These are phyloP conservation scores for Terfezia boudieri DNA, from an alignment of 495 filamentous ascomycete species.

Conservation along the genomic window DNA sequence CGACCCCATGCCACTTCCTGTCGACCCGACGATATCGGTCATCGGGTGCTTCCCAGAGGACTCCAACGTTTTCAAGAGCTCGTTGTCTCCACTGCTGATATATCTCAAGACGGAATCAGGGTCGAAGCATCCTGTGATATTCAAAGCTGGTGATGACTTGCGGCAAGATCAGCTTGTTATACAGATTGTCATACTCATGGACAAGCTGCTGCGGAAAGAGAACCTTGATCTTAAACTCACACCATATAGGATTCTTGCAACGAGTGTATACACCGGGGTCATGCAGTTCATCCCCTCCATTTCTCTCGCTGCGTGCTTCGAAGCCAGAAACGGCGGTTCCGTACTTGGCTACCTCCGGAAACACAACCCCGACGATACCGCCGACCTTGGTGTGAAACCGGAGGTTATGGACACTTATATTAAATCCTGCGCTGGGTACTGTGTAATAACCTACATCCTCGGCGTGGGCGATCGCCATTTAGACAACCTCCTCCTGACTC, in stretches of 20 bases:
- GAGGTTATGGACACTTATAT: conserved; percentile 90
- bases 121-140: conserved; percentile 68
- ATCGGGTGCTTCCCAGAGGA: conserved; percentile 65
- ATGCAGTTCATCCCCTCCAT: conserved; percentile 81
- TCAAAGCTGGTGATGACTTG: conserved; percentile 93
- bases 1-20: conserved; percentile 68
- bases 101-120: conserved; percentile 64
- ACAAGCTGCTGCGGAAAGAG: conserved; percentile 82
- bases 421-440: conserved; percentile 85
- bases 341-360: conserved; percentile 67
- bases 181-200: conserved; percentile 96
- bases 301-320: conserved; percentile 45
- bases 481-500: conserved; percentile 81
- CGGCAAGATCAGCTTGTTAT: conserved; percentile 96
- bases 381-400: conserved; percentile 68
- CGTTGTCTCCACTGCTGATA: conserved; percentile 71
- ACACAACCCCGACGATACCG: conserved; percentile 71
- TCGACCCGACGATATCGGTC: conserved; percentile 64
- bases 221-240: conserved; percentile 91
- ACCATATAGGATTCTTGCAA: conserved; percentile 90
- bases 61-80: conserved; percentile 84
- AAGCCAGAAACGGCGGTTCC: conserved; percentile 39
- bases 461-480: conserved; percentile 92
- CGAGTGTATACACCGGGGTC: conserved; percentile 66
- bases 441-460: conserved; percentile 97